These are phyloP conservation scores for Blastobotrys illinoisensis DNA, from an alignment of 1,139 yeast genomes.

Conservation along the genomic window DNA sequence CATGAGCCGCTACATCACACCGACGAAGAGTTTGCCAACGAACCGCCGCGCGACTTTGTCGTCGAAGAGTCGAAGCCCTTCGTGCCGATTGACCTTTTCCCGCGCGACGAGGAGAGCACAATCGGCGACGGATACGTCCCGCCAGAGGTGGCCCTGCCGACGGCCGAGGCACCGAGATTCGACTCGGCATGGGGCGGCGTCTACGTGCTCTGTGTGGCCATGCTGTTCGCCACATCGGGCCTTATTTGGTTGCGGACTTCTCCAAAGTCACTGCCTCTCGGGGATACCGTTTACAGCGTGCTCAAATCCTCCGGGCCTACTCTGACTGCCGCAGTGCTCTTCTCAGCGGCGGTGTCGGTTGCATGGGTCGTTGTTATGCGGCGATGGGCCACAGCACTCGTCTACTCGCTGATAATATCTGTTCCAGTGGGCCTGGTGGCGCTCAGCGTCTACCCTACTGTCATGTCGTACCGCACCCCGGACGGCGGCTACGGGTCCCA, in stretches of 20 bases:
- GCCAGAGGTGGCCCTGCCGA: constrained; percentile 16
- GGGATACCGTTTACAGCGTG: constrained; percentile 33
- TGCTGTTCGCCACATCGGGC: constrained; percentile 33
- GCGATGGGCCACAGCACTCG: constrained; percentile 30
- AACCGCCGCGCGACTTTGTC: constrained; percentile 26
- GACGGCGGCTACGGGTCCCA: constrained; percentile 34
- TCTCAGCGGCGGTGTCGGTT: constrained; percentile 28
- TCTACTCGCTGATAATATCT: constrained; percentile 32
- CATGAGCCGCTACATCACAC: constrained; percentile 3
- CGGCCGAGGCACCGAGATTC: constrained; percentile 17
- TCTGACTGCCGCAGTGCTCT: constrained; percentile 27
- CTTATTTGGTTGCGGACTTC: constrained; percentile 32
- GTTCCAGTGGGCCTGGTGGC: constrained; percentile 32
- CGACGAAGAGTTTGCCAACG: constrained; percentile 16
- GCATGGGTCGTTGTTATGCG: constrained; percentile 34
- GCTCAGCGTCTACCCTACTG: constrained; percentile 29
- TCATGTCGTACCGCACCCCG: constrained; percentile 34
- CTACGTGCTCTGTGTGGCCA: constrained; percentile 28
- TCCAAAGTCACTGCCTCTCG: constrained; percentile 26
- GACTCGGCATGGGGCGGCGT: constrained; percentile 31
- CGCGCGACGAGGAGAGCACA: constrained; percentile 13
- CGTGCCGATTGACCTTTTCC: constrained; percentile 20
- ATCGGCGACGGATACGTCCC: constrained; percentile 14
- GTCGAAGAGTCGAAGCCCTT: constrained; percentile 20
- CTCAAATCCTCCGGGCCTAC: constrained; percentile 28